Evolutionary conservation across 75 land plant species (phyloP), one percentile per base, ranked within the genome.

Genomic region (Pinus albicaulis): DNA sequence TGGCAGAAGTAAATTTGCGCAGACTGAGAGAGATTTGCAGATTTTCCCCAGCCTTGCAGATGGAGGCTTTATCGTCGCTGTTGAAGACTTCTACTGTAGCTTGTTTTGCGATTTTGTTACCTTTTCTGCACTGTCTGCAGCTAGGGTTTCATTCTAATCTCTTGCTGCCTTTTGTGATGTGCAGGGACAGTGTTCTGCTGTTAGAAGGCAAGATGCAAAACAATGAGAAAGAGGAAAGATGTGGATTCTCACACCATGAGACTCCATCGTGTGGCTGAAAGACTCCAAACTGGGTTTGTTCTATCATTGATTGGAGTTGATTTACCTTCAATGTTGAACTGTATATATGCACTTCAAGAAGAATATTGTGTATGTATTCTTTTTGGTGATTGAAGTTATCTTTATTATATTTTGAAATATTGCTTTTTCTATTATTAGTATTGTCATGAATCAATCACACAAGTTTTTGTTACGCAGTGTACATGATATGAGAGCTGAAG

Each of bases 221-320:
- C 82, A n/a, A 85, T 88, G 90, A 85, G n/a, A 72, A 56, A 88
- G 65, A 65, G 87, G 80, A 28, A 87, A 88, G 74, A 80, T 75
- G 17, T 82, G 59, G 17, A n/a, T 77, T 44, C 56, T 88, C n/a
- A n/a, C 59, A 79, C 80, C 7, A 85, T 85, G 57, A 56, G 52
- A 68, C n/a, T n/a, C 90, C 90, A 17, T 15, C 73, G 72, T 85
- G 90, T 88, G 72, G 81, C n/a, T n/a, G n/a, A n/a, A n/a, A 36
- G 4, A n/a, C 7, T 41, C 7, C 44, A 41, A 41, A 41, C 0
- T 3, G 0, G 3, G 5, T 41, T 41, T 3, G 44, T 41, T 41
- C 3, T 41, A 41, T 41, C n/a, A 41, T 41, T 34, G 44, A 3
- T 41, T 41, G 0, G 0, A 6, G 44, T 41, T 41, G 6, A 41